Evolutionary conservation across 805 yeast species (phyloP), one percentile per base, ranked within the genome.

Genomic region (Saccharomycopsis olivae): DNA sequence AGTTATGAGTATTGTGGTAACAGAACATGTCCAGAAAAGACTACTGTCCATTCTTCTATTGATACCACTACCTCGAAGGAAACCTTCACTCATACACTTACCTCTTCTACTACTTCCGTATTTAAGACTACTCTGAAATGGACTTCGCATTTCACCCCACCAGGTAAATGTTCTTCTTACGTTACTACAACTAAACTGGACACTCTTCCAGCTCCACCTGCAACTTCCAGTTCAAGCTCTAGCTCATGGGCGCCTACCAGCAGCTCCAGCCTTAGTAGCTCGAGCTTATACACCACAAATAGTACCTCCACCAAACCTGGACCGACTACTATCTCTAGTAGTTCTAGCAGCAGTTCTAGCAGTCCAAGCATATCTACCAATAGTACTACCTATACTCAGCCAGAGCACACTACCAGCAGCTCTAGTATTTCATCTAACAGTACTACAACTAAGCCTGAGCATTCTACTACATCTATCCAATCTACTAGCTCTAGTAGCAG

Each of bases 1-100:
- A 16, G 24, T 35, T 16, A 29, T 21, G 39, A 35, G 15, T 16
- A 37, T 21, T 37, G 40, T 21, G 40, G 40, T 20, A 30, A 25
- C n/a, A 31, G 25, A n/a, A 20, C 14, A 24, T 37, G 40, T 16
- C 16, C 18, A n/a, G 14, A 6, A 2, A 34, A 16, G n/a, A 34
- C 32, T 20, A 6, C 15, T 13, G 16, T 29, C n/a, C 9, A 13
- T 9, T 29, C n/a, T 14, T 29, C 33, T 29, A 9, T 13, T 9
- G 9, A 9, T 16, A 9, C 33, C n/a, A 9, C 9, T 29, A n/a
- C 10, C 10, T 9, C 18, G 10, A 16, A 29, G 18, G 18, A 35
- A 21, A 34, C 37, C 14, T 8, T 6, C 13, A 32, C 35, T 5
- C 6, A 18, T 32, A 32, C 20, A 5, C 35, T n/a, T 11, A 11